A percentile compares a stretch with the other conserved stretches of the same genome.
phyloP scores from a whole-genome alignment of 345 rosid species.

The Erodium maritimum region DNA sequence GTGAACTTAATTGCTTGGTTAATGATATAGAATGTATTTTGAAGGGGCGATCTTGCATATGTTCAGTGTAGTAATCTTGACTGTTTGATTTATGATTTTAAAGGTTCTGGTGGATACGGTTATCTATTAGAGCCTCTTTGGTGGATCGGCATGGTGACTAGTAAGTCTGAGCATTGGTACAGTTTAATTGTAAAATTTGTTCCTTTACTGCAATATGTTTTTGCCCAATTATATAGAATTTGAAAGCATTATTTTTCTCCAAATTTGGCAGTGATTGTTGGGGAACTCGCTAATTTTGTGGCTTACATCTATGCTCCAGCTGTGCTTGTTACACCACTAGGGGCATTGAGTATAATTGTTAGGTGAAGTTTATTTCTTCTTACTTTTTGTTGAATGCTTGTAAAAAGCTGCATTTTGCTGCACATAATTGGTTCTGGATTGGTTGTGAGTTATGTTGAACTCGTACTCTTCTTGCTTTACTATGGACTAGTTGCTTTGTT shows the following conservation, averaged over 20 bases:
- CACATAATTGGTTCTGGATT: no score
- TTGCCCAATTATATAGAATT: no score
- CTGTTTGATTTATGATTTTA: no score
- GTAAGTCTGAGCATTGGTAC: conserved; percentile 14
- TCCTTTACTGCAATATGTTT: background rate
- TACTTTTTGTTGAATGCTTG: no score
- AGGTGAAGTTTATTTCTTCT: conserved; percentile 15
- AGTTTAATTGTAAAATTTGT: background rate
- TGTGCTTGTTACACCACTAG: conserved; percentile 42
- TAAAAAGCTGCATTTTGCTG: no score
- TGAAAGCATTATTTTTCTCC: background rate
- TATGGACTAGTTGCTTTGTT: background rate
- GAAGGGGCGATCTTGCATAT: no score
- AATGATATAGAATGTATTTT: background rate
- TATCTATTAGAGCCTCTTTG: conserved; percentile 40
- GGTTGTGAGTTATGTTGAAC: no score
- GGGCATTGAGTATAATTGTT: conserved; percentile 42
- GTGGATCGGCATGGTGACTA: conserved; percentile 50
- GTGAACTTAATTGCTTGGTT: no score
- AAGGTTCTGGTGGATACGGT: conserved; percentile 38
- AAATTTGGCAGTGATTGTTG: conserved; percentile 30
- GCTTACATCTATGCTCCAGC: conserved; percentile 42
- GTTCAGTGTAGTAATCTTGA: no score
- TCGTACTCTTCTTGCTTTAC: no score
- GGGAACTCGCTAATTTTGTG: conserved; percentile 35